Conservation (phyloP, 2,329 filamentous ascomycete genomes). For the Colletotrichum chrysophilum region DNA sequence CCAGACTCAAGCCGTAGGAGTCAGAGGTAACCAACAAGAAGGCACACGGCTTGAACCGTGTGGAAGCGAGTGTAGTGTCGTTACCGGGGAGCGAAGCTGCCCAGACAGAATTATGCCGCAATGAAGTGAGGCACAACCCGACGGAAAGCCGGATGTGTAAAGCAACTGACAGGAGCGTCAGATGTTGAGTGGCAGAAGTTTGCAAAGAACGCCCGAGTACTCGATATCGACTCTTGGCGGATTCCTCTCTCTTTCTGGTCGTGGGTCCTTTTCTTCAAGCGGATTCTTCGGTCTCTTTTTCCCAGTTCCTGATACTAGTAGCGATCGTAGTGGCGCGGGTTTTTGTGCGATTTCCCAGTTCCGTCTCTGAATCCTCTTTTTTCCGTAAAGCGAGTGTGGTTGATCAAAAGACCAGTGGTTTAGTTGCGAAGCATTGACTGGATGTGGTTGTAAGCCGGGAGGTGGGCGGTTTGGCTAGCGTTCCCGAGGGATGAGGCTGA, state of each 20-base stretch:
- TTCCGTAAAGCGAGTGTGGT: constrained; percentile 37
- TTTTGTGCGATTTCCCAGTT: constrained; percentile 18
- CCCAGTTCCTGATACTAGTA: constrained; percentile 30
- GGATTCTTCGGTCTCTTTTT: constrained; percentile 3
- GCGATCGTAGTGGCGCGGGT: constrained; percentile 40
- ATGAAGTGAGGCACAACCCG: neutral
- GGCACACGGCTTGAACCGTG: constrained; percentile 27
- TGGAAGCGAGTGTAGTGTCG: constrained; percentile 22
- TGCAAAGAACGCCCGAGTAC: constrained; percentile 1
- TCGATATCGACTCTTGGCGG: neutral
- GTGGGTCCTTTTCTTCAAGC: constrained; percentile 16
- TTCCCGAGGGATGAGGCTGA: neutral
- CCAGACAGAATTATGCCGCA: constrained; percentile 8
- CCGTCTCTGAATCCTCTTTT: neutral
- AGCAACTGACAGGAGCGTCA: constrained; percentile 5
- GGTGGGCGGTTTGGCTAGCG: neutral
- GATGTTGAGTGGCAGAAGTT: neutral
- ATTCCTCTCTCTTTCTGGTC: constrained; percentile 21
- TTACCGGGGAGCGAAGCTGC: neutral
- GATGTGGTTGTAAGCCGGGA: neutral
- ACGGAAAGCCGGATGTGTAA: constrained; percentile 10
- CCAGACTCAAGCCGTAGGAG: neutral
- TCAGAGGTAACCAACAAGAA: constrained; percentile 31
- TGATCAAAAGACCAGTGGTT: constrained; percentile 21
- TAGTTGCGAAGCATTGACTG: constrained; percentile 12